Evolutionary conservation across 1,284 basidiomycete genomes (phyloP), one percentile per base, ranked within the genome.

Genomic region (Sporisorium scitamineum): DNA sequence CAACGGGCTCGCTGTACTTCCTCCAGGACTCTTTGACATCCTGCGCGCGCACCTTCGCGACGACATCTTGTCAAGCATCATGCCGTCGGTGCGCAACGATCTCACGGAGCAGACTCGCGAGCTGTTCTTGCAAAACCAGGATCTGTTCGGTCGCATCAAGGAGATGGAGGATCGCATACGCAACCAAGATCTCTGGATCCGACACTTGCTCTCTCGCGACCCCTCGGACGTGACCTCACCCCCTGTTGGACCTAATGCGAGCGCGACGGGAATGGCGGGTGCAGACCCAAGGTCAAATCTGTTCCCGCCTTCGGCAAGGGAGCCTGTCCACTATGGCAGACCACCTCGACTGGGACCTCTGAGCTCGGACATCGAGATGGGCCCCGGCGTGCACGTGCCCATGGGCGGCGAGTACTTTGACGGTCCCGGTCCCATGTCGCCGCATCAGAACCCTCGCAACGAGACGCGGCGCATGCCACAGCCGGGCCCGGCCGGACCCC

Each of bases 81-180:
- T 76, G 70, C 74, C 74, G 1, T 61, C 70, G 29, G 63, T 76
- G 34, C 69, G 74, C 31, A 72, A 57, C 52, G 74, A 76, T 41
- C 45, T 76, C n/a, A 60, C 70, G 3, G 74, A 76, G 56, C 74
- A 76, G 53, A 72, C 74, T 3, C 61, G 70, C 29, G 74, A 76
- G 62, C 70, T 76, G 20, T 59, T 72, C 31, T n/a, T 76, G 42
- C 74, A 76, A 41, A 72, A 76, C 29, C 70, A 76, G 41, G 70
- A 76, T 41, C 50, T 76, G 22, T 70, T 76, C 39, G 63, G 54
- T 14, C 70, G 74, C 10, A 45, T 76, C 44, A 68, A 65, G 52
- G 74, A 68, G 50, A 60, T 76, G 64, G 74, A 76, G 50, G 74
- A 76, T 18, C 69, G 61, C 26, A 69, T 71, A 27, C 70, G 70